These are phyloP conservation scores for Phaseolus coccineus DNA, from an alignment of 331 rosid species.

Conservation along the genomic window DNA sequence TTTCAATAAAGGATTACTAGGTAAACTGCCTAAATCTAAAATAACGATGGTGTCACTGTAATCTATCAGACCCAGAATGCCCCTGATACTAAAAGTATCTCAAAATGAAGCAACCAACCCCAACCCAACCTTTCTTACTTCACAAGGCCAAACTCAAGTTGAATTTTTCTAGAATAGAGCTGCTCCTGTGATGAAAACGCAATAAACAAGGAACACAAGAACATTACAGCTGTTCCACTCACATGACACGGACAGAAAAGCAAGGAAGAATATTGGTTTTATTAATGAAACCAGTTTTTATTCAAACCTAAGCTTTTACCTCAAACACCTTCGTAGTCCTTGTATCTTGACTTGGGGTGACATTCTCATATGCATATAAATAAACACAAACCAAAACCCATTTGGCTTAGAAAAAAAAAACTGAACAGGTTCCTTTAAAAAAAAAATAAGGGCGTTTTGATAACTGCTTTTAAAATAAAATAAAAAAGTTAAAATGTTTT, in stretches of 20 bases:
- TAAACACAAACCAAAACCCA: neutral
- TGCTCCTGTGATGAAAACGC: too few species aligned
- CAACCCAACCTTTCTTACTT: neutral
- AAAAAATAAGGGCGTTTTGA: neutral
- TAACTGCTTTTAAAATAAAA: neutral
- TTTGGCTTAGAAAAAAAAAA: conserved; percentile 32
- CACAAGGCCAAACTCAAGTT: too few species aligned
- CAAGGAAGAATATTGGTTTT: too few species aligned
- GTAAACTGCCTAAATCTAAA: neutral
- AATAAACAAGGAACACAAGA: too few species aligned
- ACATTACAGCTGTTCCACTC: too few species aligned
- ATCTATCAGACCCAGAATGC: neutral
- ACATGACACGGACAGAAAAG: too few species aligned
- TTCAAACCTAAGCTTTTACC: conserved; percentile 37
- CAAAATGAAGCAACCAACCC: neutral
- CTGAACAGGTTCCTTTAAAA: conserved; percentile 8
- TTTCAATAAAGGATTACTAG: neutral
- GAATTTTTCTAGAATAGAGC: too few species aligned
- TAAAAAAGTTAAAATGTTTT: neutral
- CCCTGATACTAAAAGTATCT: neutral
- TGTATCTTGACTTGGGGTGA: neutral
- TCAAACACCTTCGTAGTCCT: conserved; percentile 1
- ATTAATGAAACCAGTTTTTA: neutral
- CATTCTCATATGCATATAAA: neutral
- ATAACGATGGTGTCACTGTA: neutral